Evolutionary conservation across 345 rosid species (phyloP), one percentile per base, ranked within the genome.

Genomic region (Zanthoxylum bungeanum): DNA sequence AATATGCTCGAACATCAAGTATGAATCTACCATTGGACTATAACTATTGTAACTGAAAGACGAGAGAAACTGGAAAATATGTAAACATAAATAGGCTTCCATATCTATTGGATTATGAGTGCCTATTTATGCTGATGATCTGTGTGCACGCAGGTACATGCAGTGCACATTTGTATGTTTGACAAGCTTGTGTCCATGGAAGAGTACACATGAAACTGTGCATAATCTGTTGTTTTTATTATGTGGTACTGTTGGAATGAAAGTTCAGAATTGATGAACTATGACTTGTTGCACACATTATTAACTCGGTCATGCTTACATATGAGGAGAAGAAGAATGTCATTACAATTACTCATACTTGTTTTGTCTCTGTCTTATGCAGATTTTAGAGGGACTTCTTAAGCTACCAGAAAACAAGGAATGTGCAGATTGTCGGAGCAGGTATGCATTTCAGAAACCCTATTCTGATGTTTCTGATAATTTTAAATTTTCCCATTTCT

Each of bases 351-450:
- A 8, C 3, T 21, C 14, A 30, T 31, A 8, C 2, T 36, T 17
- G 33, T 25, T 63, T 51, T n/a, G 31, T 42, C 10, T 39, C 52
- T 42, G 46, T 57, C 60, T 22, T 51, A 16, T 75, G 76, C 85
- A 87, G 88, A 81, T 87, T 28, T 74, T 87, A 55, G 91, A 87
- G 51, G 80, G 80, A 9, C 88, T 87, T 56, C 74, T 87, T 62
- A 85, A 81, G 72, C 79, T 87, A 50, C 87, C 84, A 14, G 88
- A 83, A 61, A 87, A 83, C 67, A 74, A 79, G 74, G 84, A 87
- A 70, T 87, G 91, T 49, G 91, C 91, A 10, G 91, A 87, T 37
- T 87, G 88, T 80, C 72, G 68, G 73, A 71, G 66, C 79, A 87
- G 75, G 91, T 87, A 79, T 44, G 75, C 63, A 47, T 61, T 64